Evolutionary conservation across 306 rosid species (phyloP).

Genomic region (Chamaecrista fasciculata): DNA sequence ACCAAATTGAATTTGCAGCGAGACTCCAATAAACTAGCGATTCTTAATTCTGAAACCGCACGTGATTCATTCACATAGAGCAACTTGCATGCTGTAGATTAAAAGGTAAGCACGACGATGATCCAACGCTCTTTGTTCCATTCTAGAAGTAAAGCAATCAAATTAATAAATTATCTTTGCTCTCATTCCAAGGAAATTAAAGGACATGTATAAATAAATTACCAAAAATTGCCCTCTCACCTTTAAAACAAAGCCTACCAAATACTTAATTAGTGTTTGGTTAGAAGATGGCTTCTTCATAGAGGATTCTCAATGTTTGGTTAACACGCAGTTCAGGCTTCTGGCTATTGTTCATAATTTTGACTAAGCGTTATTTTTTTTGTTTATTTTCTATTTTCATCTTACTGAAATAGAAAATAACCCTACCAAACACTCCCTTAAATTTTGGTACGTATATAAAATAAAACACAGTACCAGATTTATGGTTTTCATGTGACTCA

Average conservation of each 20-base stretch:
- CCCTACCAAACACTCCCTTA: too few relatives aligned
- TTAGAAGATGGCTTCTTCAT: too few relatives aligned
- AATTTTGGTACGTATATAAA: neutral
- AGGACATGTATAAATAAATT: constrained; percentile 20
- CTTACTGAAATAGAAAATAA: too few relatives aligned
- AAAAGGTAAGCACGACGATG: constrained; percentile 28
- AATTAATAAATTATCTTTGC: constrained; percentile 33
- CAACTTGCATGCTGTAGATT: neutral
- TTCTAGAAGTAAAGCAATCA: constrained; percentile 47
- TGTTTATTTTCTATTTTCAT: too few relatives aligned
- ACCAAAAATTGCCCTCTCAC: constrained; percentile 8
- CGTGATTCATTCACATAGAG: constrained; percentile 29
- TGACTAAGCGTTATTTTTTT: too few relatives aligned
- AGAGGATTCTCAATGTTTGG: too few relatives aligned
- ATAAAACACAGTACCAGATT: constrained; percentile 8
- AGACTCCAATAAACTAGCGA: neutral
- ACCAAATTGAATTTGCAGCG: neutral
- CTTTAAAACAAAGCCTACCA: constrained; percentile 28
- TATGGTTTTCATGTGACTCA: neutral
- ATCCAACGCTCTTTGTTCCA: constrained; percentile 26
- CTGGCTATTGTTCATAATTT: too few relatives aligned
- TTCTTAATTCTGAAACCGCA: constrained; percentile 10
- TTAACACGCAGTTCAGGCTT: too few relatives aligned
- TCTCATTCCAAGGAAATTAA: constrained; percentile 48
- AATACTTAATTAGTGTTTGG: too few relatives aligned